phyloP scores from a whole-genome alignment of 371 early-diverging fungal genomes.

The Lichtheimia ornata region DNA sequence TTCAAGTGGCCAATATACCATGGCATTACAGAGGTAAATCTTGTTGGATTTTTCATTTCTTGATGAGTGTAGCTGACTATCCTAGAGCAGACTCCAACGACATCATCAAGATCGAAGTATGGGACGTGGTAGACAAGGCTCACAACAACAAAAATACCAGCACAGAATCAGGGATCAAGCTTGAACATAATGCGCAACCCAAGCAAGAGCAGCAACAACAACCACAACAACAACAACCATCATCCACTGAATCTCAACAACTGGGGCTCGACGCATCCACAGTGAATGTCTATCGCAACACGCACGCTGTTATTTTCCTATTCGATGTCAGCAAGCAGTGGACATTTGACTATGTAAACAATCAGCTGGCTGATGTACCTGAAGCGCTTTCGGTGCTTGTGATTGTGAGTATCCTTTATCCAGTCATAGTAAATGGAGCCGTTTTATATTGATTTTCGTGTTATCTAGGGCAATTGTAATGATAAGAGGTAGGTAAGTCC shows the following conservation, averaged over 20 bases:
- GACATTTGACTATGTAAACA: constrained; percentile 65
- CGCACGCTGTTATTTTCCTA: constrained; percentile 58
- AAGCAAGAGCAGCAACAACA: constrained; percentile 5
- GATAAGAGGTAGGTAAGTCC: constrained; percentile 43
- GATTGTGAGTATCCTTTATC: constrained; percentile 39
- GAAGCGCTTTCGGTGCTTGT: constrained; percentile 56
- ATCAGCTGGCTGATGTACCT: constrained; percentile 55
- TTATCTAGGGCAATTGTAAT: constrained; percentile 47
- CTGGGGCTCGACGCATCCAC: constrained; percentile 65
- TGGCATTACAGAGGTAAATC: constrained; percentile 64
- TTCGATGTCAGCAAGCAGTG: constrained; percentile 67
- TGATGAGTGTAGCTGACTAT: not conserved
- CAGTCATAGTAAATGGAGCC: not conserved
- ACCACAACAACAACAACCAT: constrained; percentile 1
- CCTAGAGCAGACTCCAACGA: constrained; percentile 50
- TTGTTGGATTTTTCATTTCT: not conserved
- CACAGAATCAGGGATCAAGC: constrained; percentile 37
- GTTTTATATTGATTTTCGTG: not conserved
- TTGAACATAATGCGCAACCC: constrained; percentile 33
- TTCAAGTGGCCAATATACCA: constrained; percentile 69
- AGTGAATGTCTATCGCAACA: constrained; percentile 66
- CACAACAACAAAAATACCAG: constrained; percentile 30
- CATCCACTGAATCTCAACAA: constrained; percentile 7
- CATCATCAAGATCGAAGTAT: constrained; percentile 69
- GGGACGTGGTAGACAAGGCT: constrained; percentile 72